Base-by-base conservation (phyloP, 2,329 filamentous ascomycete genomes). In the Iodosphaeria phyllophila region DNA sequence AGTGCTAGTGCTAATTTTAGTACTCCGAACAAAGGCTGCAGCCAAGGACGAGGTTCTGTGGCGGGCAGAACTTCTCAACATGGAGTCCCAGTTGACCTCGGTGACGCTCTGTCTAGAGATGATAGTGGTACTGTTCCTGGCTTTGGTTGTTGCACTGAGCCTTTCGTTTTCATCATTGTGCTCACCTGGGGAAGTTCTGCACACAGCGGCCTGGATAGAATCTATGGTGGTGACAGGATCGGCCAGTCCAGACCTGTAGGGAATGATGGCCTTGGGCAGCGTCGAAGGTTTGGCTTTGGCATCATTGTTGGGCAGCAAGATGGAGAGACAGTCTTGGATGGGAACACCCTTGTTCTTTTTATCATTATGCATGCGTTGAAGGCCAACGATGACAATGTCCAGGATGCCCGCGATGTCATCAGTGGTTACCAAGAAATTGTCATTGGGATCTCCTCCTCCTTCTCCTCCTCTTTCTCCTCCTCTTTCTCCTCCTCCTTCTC, bases 101-200 rank as follows among this genome's bases (percentile, higher is more conserved):
- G 40, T 43, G n/a, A 46, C 36, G 19, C 42, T 45, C 20, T 43
- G 41, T 18, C 41, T 40, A 11, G 42, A 42, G 25, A 46, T 36
- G 18, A 37, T 39, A 6, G 39, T 44, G 6, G 37, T 29, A 8
- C 30, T 20, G 29, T 22, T 6, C 20, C 14, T 10, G 18, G 22
- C 13, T 17, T 19, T 16, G 12, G 13, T 15, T 4, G 19, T 30
- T 6, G 26, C 12, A 9, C 6, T n/a, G 8, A n/a, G 8, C 6
- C n/a, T 18, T 16, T 6, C 15, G 9, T 5, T 18, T 20, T 10
- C 11, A 27, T 20, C 19, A 25, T 15, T 29, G 20, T 5, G 30
- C 17, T 6, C 28, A 28, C 16, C 34, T 39, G n/a, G n/a, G n/a
- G n/a, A n/a, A n/a, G n/a, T n/a, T n/a, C n/a, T n/a, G n/a, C n/a